A percentile compares a stretch with the other conserved stretches of the same genome.
Conservation (phyloP, 2,329 filamentous ascomycete genomes). For the Fusarium sublunatum region DNA sequence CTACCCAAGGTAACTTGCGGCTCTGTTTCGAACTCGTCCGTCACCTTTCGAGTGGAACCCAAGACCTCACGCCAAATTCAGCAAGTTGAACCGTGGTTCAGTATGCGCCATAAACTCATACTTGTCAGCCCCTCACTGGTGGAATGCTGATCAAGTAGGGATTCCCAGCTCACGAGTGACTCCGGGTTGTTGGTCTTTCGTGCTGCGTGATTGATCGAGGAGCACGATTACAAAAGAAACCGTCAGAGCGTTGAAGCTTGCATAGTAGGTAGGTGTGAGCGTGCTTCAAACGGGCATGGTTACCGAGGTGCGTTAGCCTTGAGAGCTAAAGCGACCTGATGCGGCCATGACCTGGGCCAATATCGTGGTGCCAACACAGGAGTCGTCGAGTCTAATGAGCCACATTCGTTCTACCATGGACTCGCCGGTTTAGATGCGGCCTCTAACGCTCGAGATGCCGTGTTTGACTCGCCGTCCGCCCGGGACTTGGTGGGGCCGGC, state of each 20-base stretch:
- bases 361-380: constrained; percentile 27
- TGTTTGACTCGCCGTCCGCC: constrained; percentile 18
- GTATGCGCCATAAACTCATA: constrained; percentile 26
- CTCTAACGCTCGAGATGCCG: constrained; percentile 6
- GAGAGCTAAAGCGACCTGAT: constrained; percentile 33
- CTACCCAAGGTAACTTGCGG: constrained; percentile 12
- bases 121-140: constrained; percentile 38
- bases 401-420: constrained; percentile 13
- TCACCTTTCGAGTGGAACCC: constrained; percentile 8
- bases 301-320: constrained; percentile 29
- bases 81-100: constrained; percentile 21
- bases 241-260: constrained; percentile 15
- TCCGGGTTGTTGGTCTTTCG: constrained; percentile 12
- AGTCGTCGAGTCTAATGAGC: constrained; percentile 19
- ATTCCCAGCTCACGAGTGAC: constrained; percentile 9
- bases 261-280: constrained; percentile 17
- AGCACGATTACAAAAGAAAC: constrained; percentile 26
- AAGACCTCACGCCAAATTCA: constrained; percentile 14
- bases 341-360: constrained; percentile 27
- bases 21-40: constrained; percentile 28
- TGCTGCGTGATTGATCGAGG: constrained; percentile 13
- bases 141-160: constrained; percentile 23
- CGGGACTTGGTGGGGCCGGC: constrained; percentile 33
- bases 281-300: constrained; percentile 5
- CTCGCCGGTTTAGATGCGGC: constrained; percentile 16